These are phyloP conservation scores for Castanospermum australe DNA, from an alignment of 306 rosid genomes.

Conservation along the genomic window DNA sequence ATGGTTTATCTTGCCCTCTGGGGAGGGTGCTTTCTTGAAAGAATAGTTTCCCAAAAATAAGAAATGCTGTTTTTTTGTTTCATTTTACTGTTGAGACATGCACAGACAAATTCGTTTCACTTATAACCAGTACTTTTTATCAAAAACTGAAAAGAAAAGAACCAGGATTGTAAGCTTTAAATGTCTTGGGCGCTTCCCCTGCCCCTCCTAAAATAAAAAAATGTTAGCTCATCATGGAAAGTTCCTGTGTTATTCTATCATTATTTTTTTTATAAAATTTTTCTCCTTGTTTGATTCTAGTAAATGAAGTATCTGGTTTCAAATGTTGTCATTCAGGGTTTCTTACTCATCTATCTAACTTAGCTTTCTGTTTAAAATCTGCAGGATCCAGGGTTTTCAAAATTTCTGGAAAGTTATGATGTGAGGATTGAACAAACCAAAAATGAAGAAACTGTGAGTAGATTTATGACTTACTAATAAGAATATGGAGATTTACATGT, in stretches of 20 bases:
- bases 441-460: slow-evolving; percentile 66
- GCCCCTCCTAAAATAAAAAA: neutral
- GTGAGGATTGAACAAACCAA: slow-evolving; percentile 27
- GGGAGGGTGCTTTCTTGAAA: neutral
- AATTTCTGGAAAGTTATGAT: slow-evolving; percentile 52
- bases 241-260: neutral
- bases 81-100: neutral
- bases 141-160: neutral
- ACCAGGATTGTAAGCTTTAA: neutral
- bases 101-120: neutral
- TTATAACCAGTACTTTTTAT: neutral
- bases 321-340: neutral
- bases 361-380: slow-evolving; percentile 30
- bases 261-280: neutral
- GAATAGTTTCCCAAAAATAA: neutral
- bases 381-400: slow-evolving; percentile 71
- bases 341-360: slow-evolving; percentile 22
- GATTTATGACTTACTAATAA: neutral
- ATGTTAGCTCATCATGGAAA: neutral
- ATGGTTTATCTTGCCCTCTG: neutral
- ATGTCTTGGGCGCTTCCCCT: neutral
- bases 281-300: neutral
- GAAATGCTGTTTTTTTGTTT: neutral
- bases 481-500: neutral
- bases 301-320: neutral